A percentile compares a stretch with the other conserved stretches of the same genome.
Conservation (phyloP, 495 filamentous ascomycete genomes). For the Cenococcum geophilum region DNA sequence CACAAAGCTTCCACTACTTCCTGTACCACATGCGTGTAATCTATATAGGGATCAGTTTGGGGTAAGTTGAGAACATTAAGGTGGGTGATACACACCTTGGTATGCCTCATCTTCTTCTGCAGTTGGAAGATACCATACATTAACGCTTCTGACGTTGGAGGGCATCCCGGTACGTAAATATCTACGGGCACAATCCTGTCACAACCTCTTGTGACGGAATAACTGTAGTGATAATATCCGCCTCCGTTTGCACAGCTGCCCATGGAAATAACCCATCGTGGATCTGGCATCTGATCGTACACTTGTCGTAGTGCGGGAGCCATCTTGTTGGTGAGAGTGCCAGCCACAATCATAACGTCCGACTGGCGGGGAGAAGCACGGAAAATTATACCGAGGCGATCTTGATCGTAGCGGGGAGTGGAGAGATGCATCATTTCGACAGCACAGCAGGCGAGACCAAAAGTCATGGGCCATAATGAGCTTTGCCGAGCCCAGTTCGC, state of each 20-base stretch:
- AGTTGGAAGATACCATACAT: conserved; percentile 84
- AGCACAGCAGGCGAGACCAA: conserved; percentile 94
- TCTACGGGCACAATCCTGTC: conserved; percentile 89
- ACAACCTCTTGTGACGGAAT: conserved; percentile 79
- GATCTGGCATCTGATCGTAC: conserved; percentile 97
- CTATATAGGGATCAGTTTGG: conserved; percentile 13
- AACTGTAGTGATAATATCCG: conserved; percentile 92
- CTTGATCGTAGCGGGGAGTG: conserved; percentile 92
- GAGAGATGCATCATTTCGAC: conserved; percentile 99
- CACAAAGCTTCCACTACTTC: conserved; percentile 39
- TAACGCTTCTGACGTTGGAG: conserved; percentile 79
- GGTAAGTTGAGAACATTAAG: not conserved
- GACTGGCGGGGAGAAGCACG: conserved; percentile 90
- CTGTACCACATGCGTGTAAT: conserved; percentile 63
- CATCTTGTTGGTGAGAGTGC: conserved; percentile 97
- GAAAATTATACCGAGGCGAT: conserved; percentile 95
- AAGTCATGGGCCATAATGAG: conserved; percentile 97
- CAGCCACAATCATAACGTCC: conserved; percentile 97
- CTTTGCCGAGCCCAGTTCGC: conserved; percentile 92
- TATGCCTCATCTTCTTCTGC: conserved; percentile 76
- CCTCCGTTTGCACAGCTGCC: conserved; percentile 88
- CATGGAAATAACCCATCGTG: conserved; percentile 89
- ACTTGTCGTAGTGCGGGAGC: conserved; percentile 89
- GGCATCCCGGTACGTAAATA: conserved; percentile 89
- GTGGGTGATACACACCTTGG: conserved; percentile 38